phyloP scores from a whole-genome alignment of 768 basidiomycete species.

The Boletus pseudopeckii region DNA sequence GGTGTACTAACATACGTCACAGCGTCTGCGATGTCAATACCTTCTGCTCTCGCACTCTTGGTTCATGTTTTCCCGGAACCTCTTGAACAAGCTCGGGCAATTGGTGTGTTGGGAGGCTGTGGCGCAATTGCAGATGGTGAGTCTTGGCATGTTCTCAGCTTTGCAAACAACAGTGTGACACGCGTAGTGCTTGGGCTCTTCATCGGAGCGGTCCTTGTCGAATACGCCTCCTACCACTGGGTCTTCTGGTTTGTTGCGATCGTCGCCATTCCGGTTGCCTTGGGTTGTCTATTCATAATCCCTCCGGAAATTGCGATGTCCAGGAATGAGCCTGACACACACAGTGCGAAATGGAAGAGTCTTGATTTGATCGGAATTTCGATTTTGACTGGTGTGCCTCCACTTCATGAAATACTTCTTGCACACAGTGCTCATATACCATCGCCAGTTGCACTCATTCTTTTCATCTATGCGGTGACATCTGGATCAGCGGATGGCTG shows the following conservation, averaged over 20 bases:
- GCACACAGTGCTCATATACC: background rate
- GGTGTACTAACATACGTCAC: constrained; percentile 7
- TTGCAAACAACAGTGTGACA: background rate
- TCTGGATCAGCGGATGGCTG: constrained; percentile 50
- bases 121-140: constrained; percentile 46
- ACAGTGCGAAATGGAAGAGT: constrained; percentile 23
- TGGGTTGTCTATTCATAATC: constrained; percentile 33
- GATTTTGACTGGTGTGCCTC: constrained; percentile 34
- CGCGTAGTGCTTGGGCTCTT: constrained; percentile 39
- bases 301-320: constrained; percentile 23
- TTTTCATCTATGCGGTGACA: constrained; percentile 44
- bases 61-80: constrained; percentile 50
- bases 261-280: constrained; percentile 33
- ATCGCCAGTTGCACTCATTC: constrained; percentile 32
- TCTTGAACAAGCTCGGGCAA: constrained; percentile 43
- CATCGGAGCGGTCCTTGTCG: constrained; percentile 43
- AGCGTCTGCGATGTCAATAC: constrained; percentile 49
- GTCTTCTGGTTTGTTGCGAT: constrained; percentile 49
- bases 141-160: background rate
- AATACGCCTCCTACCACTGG: constrained; percentile 44
- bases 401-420: background rate
- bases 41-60: constrained; percentile 48
- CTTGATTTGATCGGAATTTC: constrained; percentile 40
- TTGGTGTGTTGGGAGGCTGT: constrained; percentile 44
- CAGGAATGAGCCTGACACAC: background rate